These are phyloP conservation scores for Cyclanthera cordifolia DNA, from an alignment of 306 rosid species.

Conservation along the genomic window DNA sequence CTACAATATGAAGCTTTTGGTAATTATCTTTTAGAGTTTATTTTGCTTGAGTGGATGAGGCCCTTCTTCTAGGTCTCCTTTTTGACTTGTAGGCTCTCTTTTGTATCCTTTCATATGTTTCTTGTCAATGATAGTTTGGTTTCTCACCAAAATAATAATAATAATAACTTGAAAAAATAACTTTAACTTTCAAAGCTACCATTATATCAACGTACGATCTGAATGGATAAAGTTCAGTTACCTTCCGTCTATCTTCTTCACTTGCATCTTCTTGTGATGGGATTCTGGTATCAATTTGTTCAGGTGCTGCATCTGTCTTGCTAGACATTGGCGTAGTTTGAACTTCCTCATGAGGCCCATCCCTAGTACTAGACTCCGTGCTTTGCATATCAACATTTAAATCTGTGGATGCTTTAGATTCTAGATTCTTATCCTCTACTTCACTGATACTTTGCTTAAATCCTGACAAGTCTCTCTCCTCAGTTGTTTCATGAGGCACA, in stretches of 20 bases:
- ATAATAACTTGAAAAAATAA: no score
- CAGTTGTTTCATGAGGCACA: conserved; percentile 20
- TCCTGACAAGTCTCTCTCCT: conserved; percentile 37
- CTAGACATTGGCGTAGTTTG: neutral
- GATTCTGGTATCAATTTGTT: neutral
- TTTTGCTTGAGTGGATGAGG: no score
- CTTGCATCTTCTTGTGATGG: neutral
- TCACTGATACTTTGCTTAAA: neutral
- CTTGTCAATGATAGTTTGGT: no score
- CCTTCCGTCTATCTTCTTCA: neutral
- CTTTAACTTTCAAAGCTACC: neutral
- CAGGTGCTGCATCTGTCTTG: neutral
- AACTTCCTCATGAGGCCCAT: neutral
- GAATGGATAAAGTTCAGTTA: conserved; percentile 9
- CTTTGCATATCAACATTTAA: neutral
- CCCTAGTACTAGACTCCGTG: neutral
- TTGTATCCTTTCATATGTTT: no score
- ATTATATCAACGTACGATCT: neutral
- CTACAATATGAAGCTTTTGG: no score
- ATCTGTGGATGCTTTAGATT: neutral
- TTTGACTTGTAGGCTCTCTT: no score
- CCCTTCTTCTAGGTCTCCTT: no score
- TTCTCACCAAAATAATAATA: no score
- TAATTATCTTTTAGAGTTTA: no score
- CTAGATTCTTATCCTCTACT: neutral